Evolutionary conservation across 108 stramenopile genomes (phyloP).

Genomic region (Skeletonema menzelii): DNA sequence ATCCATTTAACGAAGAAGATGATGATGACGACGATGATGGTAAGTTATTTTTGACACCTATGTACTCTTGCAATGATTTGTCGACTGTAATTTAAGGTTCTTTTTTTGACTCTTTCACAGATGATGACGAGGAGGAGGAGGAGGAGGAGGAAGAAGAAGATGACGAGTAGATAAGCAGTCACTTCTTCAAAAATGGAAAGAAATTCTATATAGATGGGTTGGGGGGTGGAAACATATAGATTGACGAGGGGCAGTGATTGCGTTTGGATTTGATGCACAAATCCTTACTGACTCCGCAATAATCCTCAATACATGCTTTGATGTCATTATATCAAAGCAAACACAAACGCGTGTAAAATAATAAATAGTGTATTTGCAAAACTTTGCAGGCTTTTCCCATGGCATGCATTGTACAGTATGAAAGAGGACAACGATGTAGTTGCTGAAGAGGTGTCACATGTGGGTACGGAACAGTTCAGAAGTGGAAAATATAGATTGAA

Average conservation of each 20-base stretch:
- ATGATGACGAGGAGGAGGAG: background rate
- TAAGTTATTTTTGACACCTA: slow-evolving; percentile 1
- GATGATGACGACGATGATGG: slow-evolving; percentile 54
- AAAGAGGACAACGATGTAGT: too few species aligned
- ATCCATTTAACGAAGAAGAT: slow-evolving; percentile 54
- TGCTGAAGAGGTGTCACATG: too few species aligned
- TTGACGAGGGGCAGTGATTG: background rate
- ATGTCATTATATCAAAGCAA: background rate
- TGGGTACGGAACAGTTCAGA: too few species aligned
- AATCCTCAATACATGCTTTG: background rate
- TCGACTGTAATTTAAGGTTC: background rate
- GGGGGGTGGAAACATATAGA: background rate
- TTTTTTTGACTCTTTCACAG: background rate
- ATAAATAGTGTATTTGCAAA: background rate
- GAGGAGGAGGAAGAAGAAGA: background rate
- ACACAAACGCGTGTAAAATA: background rate
- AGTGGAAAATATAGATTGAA: too few species aligned
- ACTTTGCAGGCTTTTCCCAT: background rate
- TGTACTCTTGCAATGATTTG: background rate
- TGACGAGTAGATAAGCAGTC: too few species aligned
- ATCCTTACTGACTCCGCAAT: background rate
- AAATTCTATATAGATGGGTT: background rate
- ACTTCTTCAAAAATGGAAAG: background rate
- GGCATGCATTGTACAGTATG: too few species aligned
- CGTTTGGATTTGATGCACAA: background rate